phyloP scores from a whole-genome alignment of 495 filamentous ascomycete species.

The Daldinia concentrica region DNA sequence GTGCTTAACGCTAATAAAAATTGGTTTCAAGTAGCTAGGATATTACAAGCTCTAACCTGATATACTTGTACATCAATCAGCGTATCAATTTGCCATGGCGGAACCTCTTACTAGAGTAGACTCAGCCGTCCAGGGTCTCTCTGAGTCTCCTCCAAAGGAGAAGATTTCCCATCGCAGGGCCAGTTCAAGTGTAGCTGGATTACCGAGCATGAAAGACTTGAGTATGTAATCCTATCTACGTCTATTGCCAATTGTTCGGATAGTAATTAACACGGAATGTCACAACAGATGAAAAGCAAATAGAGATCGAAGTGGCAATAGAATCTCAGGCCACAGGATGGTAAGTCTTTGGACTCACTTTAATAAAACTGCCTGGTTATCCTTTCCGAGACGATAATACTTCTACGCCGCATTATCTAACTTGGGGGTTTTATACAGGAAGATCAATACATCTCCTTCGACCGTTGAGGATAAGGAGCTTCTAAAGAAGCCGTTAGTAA shows the following conservation, averaged over 20 bases:
- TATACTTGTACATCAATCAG: conserved; percentile 16
- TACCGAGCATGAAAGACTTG: no score
- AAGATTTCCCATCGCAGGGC: conserved; percentile 63
- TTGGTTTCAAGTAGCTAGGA: conserved; percentile 22
- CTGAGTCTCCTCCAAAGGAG: conserved; percentile 71
- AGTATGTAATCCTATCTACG: no score
- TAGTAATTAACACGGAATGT: no score
- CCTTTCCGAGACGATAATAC: no score
- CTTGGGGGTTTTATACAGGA: conserved; percentile 56
- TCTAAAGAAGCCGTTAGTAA: conserved; percentile 81
- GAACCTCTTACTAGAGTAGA: conserved; percentile 83
- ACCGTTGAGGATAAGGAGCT: conserved; percentile 80
- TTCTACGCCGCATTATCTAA: no score
- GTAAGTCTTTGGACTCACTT: no score
- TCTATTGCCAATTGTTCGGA: no score
- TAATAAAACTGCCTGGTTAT: no score
- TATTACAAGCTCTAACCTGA: conserved; percentile 12
- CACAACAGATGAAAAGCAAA: no score
- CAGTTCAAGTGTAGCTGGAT: conserved; percentile 63
- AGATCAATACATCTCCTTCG: conserved; percentile 84
- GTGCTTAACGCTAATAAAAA: conserved; percentile 2
- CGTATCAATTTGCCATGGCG: conserved; percentile 24
- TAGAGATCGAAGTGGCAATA: no score
- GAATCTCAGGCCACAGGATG: no score
- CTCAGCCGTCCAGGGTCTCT: conserved; percentile 82